Percentiles rank a stretch among this genome's conserved stretches.
phyloP scores from a whole-genome alignment of 805 yeast genomes.

The Clavispora phyllophila region DNA sequence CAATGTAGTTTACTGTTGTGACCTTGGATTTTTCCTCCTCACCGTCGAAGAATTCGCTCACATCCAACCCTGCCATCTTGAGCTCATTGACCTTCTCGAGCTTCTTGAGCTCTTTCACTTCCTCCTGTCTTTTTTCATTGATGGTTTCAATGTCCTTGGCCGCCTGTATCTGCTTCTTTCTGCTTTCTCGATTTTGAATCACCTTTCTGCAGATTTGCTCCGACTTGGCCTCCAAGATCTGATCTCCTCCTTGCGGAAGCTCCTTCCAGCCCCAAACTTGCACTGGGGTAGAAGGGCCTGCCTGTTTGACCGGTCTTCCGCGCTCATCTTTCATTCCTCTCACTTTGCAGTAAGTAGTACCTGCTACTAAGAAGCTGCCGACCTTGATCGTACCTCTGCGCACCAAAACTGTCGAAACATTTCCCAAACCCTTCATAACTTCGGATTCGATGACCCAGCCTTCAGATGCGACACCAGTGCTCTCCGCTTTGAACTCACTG shows the following conservation, averaged over 20 bases:
- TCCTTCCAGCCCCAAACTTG: conserved; percentile 94
- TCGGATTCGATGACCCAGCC: conserved; percentile 91
- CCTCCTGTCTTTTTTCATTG: conserved; percentile 61
- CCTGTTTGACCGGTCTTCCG: conserved; percentile 58
- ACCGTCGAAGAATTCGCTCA: conserved; percentile 38
- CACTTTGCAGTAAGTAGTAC: conserved; percentile 81
- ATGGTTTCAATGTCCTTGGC: conserved; percentile 62
- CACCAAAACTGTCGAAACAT: conserved; percentile 78
- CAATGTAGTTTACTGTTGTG: conserved; percentile 50
- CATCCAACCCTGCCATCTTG: conserved; percentile 54
- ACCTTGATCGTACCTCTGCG: conserved; percentile 69
- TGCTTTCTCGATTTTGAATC: conserved; percentile 54
- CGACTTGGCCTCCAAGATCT: conserved; percentile 66
- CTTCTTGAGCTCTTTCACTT: conserved; percentile 46
- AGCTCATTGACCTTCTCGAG: conserved; percentile 54
- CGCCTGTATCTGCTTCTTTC: conserved; percentile 50
- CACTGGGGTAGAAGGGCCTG: conserved; percentile 85
- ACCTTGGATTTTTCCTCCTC: conserved; percentile 20
- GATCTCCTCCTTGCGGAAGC: conserved; percentile 87
- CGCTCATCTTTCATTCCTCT: conserved; percentile 70
- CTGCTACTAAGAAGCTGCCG: conserved; percentile 79
- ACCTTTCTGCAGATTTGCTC: conserved; percentile 77
- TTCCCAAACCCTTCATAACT: conserved; percentile 76
- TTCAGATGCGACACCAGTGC: conserved; percentile 51
- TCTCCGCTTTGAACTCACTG: conserved; percentile 66